phyloP scores from a whole-genome alignment of 495 filamentous ascomycete genomes.

The Hamigera avellanea region DNA sequence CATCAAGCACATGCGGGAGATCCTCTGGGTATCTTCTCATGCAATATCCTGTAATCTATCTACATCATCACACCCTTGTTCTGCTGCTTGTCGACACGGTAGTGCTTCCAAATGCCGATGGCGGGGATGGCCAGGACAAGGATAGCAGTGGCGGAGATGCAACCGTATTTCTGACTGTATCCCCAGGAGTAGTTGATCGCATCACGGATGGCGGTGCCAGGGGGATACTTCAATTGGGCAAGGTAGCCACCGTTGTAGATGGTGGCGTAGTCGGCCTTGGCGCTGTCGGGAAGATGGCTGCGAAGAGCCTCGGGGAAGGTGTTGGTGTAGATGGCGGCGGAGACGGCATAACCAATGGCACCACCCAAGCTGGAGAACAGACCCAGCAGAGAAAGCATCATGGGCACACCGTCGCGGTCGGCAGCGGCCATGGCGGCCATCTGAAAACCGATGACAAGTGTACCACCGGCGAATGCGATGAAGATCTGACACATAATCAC shows the following conservation, averaged over 20 bases:
- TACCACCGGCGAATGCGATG: slow-evolving; percentile 59
- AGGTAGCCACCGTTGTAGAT: slow-evolving; percentile 34
- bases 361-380: slow-evolving; percentile 60
- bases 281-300: slow-evolving; percentile 25
- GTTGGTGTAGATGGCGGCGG: slow-evolving; percentile 58
- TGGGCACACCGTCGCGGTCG: slow-evolving; percentile 51
- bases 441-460: slow-evolving; percentile 54
- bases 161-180: slow-evolving; percentile 45
- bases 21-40: too few relatives aligned
- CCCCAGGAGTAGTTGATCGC: slow-evolving; percentile 51
- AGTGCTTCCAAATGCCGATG: slow-evolving; percentile 33
- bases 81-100: slow-evolving; percentile 32
- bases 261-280: slow-evolving; percentile 35
- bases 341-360: slow-evolving; percentile 53
- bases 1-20: too few relatives aligned
- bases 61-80: slow-evolving; percentile 27
- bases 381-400: slow-evolving; percentile 54
- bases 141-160: slow-evolving; percentile 39
- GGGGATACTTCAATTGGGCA: slow-evolving; percentile 40
- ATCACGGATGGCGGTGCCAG: slow-evolving; percentile 38
- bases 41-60: neutral
- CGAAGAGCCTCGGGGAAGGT: slow-evolving; percentile 45
- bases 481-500: slow-evolving; percentile 72
- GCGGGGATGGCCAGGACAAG: slow-evolving; percentile 24
- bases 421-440: slow-evolving; percentile 65